These are phyloP conservation scores for Phytophthora meadii DNA, from an alignment of 352 stramenopile species.

Conservation along the genomic window DNA sequence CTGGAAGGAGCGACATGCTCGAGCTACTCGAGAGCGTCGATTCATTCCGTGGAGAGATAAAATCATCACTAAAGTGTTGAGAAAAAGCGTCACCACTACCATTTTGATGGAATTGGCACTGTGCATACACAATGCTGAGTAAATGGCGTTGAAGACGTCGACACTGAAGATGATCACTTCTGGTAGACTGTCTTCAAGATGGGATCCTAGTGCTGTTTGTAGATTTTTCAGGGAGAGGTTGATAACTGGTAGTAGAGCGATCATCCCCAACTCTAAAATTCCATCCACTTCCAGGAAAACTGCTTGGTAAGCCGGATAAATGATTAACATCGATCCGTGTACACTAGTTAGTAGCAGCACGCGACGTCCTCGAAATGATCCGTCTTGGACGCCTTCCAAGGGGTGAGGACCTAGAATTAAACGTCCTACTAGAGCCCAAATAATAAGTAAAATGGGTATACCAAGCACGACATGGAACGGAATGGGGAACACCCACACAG, in stretches of 20 bases:
- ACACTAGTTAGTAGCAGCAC: constrained; percentile 27
- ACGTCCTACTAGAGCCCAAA: constrained; percentile 20
- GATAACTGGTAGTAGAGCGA: constrained; percentile 34
- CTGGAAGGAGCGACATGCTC: constrained; percentile 30
- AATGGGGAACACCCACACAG: constrained; percentile 44
- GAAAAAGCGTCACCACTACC: constrained; percentile 18
- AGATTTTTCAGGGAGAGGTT: constrained; percentile 52
- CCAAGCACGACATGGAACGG: constrained; percentile 42
- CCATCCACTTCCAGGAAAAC: constrained; percentile 29
- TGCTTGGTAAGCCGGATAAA: constrained; percentile 48
- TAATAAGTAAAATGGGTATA: constrained; percentile 26
- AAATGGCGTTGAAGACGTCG: constrained; percentile 51
- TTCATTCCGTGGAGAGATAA: constrained; percentile 36
- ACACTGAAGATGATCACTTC: constrained; percentile 45
- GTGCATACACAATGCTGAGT: constrained; percentile 46
- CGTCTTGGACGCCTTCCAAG: constrained; percentile 15
- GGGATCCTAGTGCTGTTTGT: constrained; percentile 34
- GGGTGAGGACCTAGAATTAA: constrained; percentile 26
- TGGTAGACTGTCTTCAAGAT: constrained; percentile 34
- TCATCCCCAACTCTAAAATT: constrained; percentile 25
- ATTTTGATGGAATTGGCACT: constrained; percentile 36
- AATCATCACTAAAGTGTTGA: constrained; percentile 25
- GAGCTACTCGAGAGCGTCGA: constrained; percentile 20
- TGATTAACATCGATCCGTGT: constrained; percentile 34
- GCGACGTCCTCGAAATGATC: constrained; percentile 23